Percentiles rank a stretch among this genome's conserved stretches.
Evolutionary conservation across 108 stramenopile species (phyloP).

Genomic region (Cyclotella kingstonii): DNA sequence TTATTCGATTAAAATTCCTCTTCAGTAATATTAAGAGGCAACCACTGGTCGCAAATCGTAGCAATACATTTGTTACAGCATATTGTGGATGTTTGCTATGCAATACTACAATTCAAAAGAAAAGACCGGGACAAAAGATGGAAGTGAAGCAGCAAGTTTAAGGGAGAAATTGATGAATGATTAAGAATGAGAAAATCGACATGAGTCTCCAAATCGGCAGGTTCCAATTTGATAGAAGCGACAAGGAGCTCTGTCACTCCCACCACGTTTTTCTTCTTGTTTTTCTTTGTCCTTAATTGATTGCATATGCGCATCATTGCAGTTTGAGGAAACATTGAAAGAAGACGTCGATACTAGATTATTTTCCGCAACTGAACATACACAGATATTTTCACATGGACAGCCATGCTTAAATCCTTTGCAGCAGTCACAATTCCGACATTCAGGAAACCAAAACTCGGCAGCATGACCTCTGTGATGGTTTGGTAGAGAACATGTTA

Average conservation of each 20-base stretch:
- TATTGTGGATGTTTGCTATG: no score
- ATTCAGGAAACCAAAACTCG: slow-evolving; percentile 60
- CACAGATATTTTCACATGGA: slow-evolving; percentile 8
- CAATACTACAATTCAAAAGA: no score
- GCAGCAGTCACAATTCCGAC: slow-evolving; percentile 51
- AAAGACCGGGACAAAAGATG: no score
- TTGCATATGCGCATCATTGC: no score
- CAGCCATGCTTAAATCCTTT: slow-evolving; percentile 56
- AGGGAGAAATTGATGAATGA: background rate
- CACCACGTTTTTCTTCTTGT: background rate
- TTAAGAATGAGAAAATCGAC: slow-evolving; percentile 31
- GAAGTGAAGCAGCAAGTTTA: background rate
- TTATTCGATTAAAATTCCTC: no score
- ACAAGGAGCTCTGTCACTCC: slow-evolving; percentile 11
- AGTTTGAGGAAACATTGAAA: background rate
- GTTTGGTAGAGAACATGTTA: slow-evolving; percentile 14
- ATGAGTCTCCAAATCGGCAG: slow-evolving; percentile 48
- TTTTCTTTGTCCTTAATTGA: no score
- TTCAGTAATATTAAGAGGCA: no score
- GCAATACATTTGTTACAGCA: no score
- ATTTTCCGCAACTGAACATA: slow-evolving; percentile 2
- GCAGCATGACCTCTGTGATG: slow-evolving; percentile 31
- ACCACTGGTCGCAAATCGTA: no score
- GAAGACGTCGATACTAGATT: background rate
- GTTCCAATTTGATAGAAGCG: slow-evolving; percentile 44